A percentile compares a stretch with the other conserved stretches of the same genome.
phyloP scores from a whole-genome alignment of 805 yeast species.

The Lipomyces lipofer region DNA sequence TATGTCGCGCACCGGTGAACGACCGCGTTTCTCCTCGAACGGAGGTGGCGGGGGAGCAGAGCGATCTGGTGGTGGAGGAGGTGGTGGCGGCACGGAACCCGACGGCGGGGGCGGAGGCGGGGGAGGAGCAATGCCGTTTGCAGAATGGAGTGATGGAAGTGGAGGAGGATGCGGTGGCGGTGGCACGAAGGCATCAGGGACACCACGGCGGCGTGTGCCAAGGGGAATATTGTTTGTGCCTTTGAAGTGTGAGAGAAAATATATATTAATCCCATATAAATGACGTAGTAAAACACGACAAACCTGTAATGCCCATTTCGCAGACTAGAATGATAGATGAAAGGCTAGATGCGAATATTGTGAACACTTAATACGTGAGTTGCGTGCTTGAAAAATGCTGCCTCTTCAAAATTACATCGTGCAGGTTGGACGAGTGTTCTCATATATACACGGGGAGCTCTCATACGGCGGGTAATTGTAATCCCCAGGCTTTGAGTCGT shows the following conservation, averaged over 20 bases:
- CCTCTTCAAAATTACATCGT: no score
- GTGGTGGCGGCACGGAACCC: conserved; percentile 5
- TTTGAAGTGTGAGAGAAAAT: no score
- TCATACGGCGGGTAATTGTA: no score
- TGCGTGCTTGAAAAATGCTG: no score
- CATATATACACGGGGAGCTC: no score
- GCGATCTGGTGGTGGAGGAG: conserved; percentile 24
- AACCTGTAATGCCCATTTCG: conserved; percentile 19
- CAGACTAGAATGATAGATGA: neutral
- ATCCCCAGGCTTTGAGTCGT: no score
- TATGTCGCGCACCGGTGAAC: conserved; percentile 4
- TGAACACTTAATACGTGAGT: no score
- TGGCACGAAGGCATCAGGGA: conserved; percentile 22
- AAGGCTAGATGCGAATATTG: no score
- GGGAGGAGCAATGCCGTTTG: conserved; percentile 4
- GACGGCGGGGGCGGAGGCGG: conserved; percentile 28
- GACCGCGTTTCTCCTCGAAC: conserved; percentile 13
- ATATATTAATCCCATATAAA: no score
- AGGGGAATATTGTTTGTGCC: conserved; percentile 32
- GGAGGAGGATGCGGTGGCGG: conserved; percentile 21
- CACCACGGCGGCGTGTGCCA: conserved; percentile 27
- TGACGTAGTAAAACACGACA: neutral
- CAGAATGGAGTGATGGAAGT: conserved; percentile 16
- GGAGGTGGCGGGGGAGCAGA: conserved; percentile 8
- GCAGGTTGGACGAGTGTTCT: no score